Percentiles rank a stretch among this genome's conserved stretches.
These are phyloP conservation scores for Rhynchospora tenuis DNA, from an alignment of 176 grass and related monocot genomes.

Conservation along the genomic window DNA sequence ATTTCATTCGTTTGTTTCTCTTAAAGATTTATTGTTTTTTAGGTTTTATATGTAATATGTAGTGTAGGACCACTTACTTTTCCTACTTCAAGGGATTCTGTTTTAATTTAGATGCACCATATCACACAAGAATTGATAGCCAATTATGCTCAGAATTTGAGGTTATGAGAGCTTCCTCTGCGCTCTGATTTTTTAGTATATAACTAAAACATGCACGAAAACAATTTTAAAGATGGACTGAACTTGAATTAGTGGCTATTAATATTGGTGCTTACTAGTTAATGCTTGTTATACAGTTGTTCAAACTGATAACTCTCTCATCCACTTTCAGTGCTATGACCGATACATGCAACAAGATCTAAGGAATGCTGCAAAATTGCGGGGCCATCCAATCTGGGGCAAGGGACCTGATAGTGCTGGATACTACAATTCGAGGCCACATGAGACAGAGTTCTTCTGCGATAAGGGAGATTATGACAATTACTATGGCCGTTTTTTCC, in stretches of 20 bases:
- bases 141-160: not conserved
- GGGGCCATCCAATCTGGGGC: constrained; percentile 88
- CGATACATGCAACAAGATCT: constrained; percentile 85
- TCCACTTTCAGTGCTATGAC: constrained; percentile 66
- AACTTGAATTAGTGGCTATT: not conserved
- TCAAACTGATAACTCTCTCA: not conserved
- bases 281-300: not conserved
- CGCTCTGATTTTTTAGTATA: not conserved
- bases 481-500: constrained; percentile 87
- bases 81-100: not conserved
- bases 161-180: not conserved
- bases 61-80: not conserved
- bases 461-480: constrained; percentile 86
- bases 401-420: constrained; percentile 86
- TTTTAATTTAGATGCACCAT: not conserved
- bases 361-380: constrained; percentile 47
- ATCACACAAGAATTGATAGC: not conserved
- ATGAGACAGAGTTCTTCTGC: constrained; percentile 88
- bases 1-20: constrained; percentile 9
- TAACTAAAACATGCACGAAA: not conserved
- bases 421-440: constrained; percentile 86
- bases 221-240: not conserved
- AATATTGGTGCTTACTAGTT: not conserved
- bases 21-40: not conserved
- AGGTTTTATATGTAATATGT: too few species aligned